Base-by-base conservation (phyloP, 805 yeast genomes). In the Suhomyces faveliae region DNA sequence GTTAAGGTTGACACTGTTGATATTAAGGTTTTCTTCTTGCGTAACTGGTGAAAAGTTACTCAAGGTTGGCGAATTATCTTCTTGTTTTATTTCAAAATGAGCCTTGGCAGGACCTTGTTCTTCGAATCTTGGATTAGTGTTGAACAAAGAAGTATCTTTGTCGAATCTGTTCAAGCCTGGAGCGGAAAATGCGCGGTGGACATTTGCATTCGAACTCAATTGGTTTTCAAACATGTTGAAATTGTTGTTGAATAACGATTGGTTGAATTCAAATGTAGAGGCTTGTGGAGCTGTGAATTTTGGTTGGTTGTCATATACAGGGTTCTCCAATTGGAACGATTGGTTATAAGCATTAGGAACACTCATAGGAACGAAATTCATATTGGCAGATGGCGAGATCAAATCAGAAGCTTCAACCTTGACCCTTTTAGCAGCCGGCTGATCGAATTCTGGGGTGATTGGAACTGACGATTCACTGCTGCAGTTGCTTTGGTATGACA, bases 151-250 rank as follows among this genome's bases (percentile, higher is more conserved):
- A 29, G 45, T 12, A 19, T 35, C 49, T 42, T 38, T 39, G 25
- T 35, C 44, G 35, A 20, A 51, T 33, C 38, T 35, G 35, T 45
- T 48, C 45, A 58, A 45, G 57, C 55, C 57, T 15, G 62, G 62
- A 11, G 49, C 57, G 1, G 60, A 56, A 9, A 52, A 47, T 22
- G 60, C 59, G 2, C 62, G 35, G 9, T 48, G 13, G 42, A 9
- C 22, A 15, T 25, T 33, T 25, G 1, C 35, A 9, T 42, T 7
- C 1, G 35, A 13, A 12, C 17, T 22, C 21, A 25, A 15, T 19
- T 42, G 33, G 13, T 23, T n/a, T 15, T 48, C 46, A 22, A 51
- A 46, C 46, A 48, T 33, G 44, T 49, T 51, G 35, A 53, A 48
- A 45, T 51, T 53, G 39, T 46, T 48, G 43, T 45, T 42, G 37